Evolutionary conservation across 176 grass and related monocot species (phyloP).

Genomic region (Carex littledalei): DNA sequence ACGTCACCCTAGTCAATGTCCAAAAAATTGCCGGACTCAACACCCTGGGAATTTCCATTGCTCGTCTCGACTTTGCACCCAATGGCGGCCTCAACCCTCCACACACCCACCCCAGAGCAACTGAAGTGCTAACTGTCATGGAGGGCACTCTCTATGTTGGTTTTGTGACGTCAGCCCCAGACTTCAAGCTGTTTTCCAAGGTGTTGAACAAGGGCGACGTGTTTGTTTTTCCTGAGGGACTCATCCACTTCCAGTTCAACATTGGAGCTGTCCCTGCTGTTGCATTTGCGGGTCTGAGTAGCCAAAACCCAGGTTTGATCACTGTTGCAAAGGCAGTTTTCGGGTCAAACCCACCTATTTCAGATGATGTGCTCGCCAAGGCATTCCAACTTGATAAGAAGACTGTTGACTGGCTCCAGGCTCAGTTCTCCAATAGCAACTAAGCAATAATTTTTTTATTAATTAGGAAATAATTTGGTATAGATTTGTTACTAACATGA

Average conservation of each 20-base stretch:
- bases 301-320: not conserved
- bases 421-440: not conserved
- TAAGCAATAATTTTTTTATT: not conserved
- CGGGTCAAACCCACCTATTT: not conserved
- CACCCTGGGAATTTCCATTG: not conserved
- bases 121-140: not conserved
- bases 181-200: not conserved
- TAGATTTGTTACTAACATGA: not conserved
- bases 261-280: not conserved
- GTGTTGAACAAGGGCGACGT: conserved; percentile 1
- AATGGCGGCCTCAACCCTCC: not conserved
- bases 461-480: not conserved
- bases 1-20: not conserved
- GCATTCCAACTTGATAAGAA: not conserved
- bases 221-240: not conserved
- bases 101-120: not conserved
- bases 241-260: not conserved
- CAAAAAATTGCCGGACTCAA: not conserved
- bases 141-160: not conserved
- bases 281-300: not conserved
- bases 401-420: not conserved
- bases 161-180: not conserved
- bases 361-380: conserved; percentile 4
- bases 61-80: not conserved
- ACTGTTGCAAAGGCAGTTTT: not conserved